A percentile compares a stretch with the other conserved stretches of the same genome.
Conservation (phyloP, 1,284 basidiomycete genomes). For the Puccinia coronata region DNA sequence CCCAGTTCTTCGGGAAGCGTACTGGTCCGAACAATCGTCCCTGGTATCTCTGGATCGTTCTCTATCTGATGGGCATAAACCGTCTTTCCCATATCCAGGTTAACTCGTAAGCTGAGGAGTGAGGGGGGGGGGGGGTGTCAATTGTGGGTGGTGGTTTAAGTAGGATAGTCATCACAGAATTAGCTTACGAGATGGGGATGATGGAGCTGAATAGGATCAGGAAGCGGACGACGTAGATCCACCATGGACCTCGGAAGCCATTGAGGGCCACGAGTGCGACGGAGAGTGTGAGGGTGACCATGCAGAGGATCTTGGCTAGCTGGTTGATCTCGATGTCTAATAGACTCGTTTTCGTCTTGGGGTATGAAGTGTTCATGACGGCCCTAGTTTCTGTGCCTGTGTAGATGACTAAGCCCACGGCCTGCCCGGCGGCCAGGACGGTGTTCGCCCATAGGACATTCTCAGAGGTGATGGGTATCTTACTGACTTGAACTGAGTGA, state of each 20-base stretch:
- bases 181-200: constrained; percentile 88
- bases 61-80: constrained; percentile 95
- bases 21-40: constrained; percentile 92
- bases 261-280: constrained; percentile 90
- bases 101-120: constrained; percentile 78
- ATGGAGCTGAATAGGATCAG: constrained; percentile 97
- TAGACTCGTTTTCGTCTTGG: constrained; percentile 89
- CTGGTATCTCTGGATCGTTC: constrained; percentile 86
- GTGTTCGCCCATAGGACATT: constrained; percentile 98
- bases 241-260: constrained; percentile 93
- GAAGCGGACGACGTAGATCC: constrained; percentile 93
- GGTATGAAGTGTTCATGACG: constrained; percentile 99
- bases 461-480: constrained; percentile 82
- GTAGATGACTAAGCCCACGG: constrained; percentile 88
- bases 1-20: constrained; percentile 97
- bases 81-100: constrained; percentile 99
- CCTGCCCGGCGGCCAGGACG: constrained; percentile 90
- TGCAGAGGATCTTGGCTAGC: constrained; percentile 94
- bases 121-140: background rate
- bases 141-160: background rate
- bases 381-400: constrained; percentile 93
- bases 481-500: constrained; percentile 52
- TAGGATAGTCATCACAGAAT: background rate
- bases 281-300: constrained; percentile 88
- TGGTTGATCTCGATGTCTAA: constrained; percentile 93